Percentiles rank a stretch among this genome's conserved stretches.
Evolutionary conservation across 495 filamentous ascomycete species (phyloP).

Genomic region (Aspergillus sclerotioniger): DNA sequence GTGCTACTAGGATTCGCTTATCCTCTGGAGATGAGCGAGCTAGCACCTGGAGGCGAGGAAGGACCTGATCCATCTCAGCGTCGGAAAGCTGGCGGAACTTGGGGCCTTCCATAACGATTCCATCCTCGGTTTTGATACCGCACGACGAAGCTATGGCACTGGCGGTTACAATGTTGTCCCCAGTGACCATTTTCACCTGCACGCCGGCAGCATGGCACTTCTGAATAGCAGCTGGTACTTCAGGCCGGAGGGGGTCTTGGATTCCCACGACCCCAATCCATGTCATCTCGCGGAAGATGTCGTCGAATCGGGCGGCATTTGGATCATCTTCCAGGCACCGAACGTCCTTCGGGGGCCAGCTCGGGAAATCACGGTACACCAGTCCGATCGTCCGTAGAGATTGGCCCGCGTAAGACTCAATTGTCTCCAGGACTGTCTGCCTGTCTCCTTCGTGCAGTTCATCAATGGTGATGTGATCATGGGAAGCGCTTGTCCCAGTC

Average conservation of each 20-base stretch:
- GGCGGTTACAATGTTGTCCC: constrained; percentile 81
- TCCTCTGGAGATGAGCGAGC: constrained; percentile 87
- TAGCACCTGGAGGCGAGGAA: constrained; percentile 77
- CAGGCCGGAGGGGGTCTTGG: constrained; percentile 66
- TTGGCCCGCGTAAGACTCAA: constrained; percentile 54
- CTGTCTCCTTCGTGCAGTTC: constrained; percentile 32
- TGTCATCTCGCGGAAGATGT: constrained; percentile 57
- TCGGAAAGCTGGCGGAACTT: constrained; percentile 76
- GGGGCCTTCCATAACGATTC: constrained; percentile 79
- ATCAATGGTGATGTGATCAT: constrained; percentile 36
- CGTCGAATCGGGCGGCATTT: constrained; percentile 52
- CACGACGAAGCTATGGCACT: constrained; percentile 80
- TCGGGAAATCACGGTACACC: constrained; percentile 63
- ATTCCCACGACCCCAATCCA: constrained; percentile 65
- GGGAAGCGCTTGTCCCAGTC: constrained; percentile 19
- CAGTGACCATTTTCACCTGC: constrained; percentile 84
- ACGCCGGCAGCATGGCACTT: constrained; percentile 77
- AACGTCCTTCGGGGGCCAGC: constrained; percentile 56
- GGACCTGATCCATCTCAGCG: constrained; percentile 64
- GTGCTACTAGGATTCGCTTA: constrained; percentile 75
- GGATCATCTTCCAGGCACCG: constrained; percentile 49
- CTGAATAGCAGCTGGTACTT: constrained; percentile 72
- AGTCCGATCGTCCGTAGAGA: constrained; percentile 65
- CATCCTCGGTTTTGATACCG: constrained; percentile 74
- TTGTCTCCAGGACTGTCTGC: constrained; percentile 36